Evolutionary conservation across 2,329 filamentous ascomycete species (phyloP).

Genomic region (Phyllachora maydis): DNA sequence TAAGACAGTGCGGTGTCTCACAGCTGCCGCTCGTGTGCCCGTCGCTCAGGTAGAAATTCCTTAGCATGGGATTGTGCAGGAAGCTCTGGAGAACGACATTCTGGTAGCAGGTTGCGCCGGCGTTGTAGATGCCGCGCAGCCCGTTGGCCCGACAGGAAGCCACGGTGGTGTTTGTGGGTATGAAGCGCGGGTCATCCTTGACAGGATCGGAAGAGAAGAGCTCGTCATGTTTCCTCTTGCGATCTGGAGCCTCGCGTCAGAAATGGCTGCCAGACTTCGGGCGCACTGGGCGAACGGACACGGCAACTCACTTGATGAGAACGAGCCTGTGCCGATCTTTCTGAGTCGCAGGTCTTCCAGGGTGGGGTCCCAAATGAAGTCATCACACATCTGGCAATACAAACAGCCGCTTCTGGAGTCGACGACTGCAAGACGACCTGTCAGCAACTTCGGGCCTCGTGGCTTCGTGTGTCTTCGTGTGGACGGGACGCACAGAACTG

Average conservation of each 20-base stretch:
- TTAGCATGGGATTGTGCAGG: conserved; percentile 78
- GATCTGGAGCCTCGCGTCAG: conserved; percentile 18
- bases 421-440: conserved; percentile 31
- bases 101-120: conserved; percentile 97
- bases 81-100: conserved; percentile 88
- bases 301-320: conserved; percentile 18
- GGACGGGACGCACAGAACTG: conserved; percentile 43
- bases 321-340: conserved; percentile 46
- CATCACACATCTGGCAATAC: conserved; percentile 66
- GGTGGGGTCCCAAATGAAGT: conserved; percentile 66
- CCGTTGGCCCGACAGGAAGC: conserved; percentile 75
- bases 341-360: conserved; percentile 54
- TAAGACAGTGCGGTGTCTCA: conserved; percentile 37
- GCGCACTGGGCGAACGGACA: not conserved
- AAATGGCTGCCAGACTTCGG: not conserved
- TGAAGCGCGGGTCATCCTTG: conserved; percentile 56
- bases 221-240: conserved; percentile 61
- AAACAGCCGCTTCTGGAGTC: conserved; percentile 57
- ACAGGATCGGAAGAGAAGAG: conserved; percentile 42
- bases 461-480: not conserved
- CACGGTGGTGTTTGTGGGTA: conserved; percentile 56
- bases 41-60: conserved; percentile 81
- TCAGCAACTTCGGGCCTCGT: conserved; percentile 6
- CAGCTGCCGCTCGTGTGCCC: conserved; percentile 70
- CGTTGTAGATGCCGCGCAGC: conserved; percentile 84